Conservation (phyloP, 2,329 filamentous ascomycete species). For the Fusarium cyanostomum region DNA sequence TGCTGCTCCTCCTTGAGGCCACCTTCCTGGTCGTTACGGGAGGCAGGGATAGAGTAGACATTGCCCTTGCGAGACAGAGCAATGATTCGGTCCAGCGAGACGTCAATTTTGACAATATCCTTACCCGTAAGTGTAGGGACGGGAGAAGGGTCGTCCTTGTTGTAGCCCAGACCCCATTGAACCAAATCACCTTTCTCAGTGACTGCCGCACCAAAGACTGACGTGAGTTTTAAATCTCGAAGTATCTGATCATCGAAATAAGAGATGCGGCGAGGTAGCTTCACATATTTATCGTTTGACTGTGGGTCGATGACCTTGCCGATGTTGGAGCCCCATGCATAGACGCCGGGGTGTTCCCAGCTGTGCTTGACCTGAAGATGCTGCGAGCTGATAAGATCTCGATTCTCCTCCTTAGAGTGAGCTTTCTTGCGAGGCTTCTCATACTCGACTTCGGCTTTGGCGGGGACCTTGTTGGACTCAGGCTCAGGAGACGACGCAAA, state of each 20-base stretch:
- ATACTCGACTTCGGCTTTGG: constrained; percentile 68
- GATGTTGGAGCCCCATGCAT: constrained; percentile 90
- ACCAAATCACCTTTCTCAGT: constrained; percentile 87
- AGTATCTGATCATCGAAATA: constrained; percentile 88
- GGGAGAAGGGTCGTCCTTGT: constrained; percentile 70
- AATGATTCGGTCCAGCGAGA: constrained; percentile 86
- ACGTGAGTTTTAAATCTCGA: constrained; percentile 86
- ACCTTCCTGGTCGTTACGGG: constrained; percentile 73
- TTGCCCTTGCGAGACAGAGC: constrained; percentile 77
- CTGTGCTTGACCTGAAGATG: constrained; percentile 88
- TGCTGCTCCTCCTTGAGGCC: constrained; percentile 70
- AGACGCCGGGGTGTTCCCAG: constrained; percentile 85
- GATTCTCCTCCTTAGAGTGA: constrained; percentile 73
- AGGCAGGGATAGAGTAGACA: constrained; percentile 86
- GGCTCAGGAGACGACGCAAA: constrained; percentile 33
- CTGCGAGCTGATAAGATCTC: constrained; percentile 82
- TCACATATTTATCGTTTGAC: constrained; percentile 79
- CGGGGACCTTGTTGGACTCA: constrained; percentile 19
- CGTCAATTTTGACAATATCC: constrained; percentile 76
- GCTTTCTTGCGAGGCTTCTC: constrained; percentile 70
- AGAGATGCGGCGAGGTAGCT: constrained; percentile 78
- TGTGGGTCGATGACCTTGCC: constrained; percentile 87
- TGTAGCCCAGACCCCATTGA: constrained; percentile 89
- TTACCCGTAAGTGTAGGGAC: constrained; percentile 81
- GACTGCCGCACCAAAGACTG: constrained; percentile 84